phyloP scores from a whole-genome alignment of 495 filamentous ascomycete species.

The Aspergillus indologenus region DNA sequence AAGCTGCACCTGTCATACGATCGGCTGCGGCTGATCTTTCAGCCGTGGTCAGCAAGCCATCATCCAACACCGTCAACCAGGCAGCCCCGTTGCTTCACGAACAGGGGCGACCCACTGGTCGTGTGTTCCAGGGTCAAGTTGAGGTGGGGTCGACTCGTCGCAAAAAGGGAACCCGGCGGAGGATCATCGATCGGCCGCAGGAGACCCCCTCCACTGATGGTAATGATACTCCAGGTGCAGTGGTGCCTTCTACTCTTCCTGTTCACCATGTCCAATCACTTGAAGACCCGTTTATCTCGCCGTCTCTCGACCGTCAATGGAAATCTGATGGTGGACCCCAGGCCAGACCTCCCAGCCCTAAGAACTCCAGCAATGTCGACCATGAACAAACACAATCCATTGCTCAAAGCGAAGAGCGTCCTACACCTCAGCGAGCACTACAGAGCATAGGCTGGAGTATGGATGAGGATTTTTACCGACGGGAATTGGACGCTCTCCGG shows the following conservation, averaged over 20 bases:
- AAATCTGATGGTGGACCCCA: conserved; percentile 36
- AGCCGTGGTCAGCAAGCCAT: conserved; percentile 59
- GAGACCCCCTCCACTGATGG: conserved; percentile 49
- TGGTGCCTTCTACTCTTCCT: conserved; percentile 29
- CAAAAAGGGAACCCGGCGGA: conserved; percentile 59
- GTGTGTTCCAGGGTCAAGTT: conserved; percentile 18
- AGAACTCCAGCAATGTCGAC: conserved; percentile 20
- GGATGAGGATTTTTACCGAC: conserved; percentile 74
- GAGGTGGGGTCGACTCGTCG: conserved; percentile 41
- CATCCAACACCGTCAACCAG: conserved; percentile 14
- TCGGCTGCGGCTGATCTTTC: conserved; percentile 54
- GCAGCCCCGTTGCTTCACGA: background rate
- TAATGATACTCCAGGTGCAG: conserved; percentile 30
- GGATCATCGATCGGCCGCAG: conserved; percentile 79
- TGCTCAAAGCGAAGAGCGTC: conserved; percentile 14
- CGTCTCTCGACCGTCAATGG: conserved; percentile 34
- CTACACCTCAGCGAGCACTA: conserved; percentile 13
- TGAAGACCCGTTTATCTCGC: conserved; percentile 25
- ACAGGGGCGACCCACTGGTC: conserved; percentile 7
- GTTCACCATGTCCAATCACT: conserved; percentile 35
- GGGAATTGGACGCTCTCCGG: conserved; percentile 79
- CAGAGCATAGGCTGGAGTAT: conserved; percentile 56
- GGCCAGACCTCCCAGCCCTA: conserved; percentile 31
- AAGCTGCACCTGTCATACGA: conserved; percentile 73
- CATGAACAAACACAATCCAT: conserved; percentile 19